Evolutionary conservation across 2,329 filamentous ascomycete species (phyloP).

Genomic region (Penicillium frequentans): DNA sequence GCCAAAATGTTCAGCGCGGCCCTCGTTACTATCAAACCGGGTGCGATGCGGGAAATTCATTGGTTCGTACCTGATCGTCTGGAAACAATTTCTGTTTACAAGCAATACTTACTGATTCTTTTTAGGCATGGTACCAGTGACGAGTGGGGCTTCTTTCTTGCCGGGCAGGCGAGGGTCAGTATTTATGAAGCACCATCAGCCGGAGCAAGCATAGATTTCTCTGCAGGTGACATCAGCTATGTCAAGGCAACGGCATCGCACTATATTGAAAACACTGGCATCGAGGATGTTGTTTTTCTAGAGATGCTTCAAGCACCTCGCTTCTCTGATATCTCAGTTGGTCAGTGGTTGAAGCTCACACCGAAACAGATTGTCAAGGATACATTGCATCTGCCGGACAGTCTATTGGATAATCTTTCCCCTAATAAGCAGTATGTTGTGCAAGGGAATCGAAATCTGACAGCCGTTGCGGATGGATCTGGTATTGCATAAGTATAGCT

Average conservation of each 20-base stretch:
- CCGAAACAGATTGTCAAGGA: slow-evolving; percentile 7
- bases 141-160: slow-evolving; percentile 9
- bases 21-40: slow-evolving; percentile 7
- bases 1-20: slow-evolving; percentile 4
- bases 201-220: slow-evolving; percentile 4
- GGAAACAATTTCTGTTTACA: not conserved
- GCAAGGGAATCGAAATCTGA: slow-evolving; percentile 1
- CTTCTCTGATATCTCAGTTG: slow-evolving; percentile 6
- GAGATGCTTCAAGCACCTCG: slow-evolving; percentile 4
- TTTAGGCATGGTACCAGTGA: slow-evolving; percentile 7
- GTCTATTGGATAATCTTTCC: slow-evolving; percentile 5
- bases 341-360: slow-evolving; percentile 8
- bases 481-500: not conserved
- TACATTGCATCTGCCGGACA: slow-evolving; percentile 5
- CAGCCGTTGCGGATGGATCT: not conserved
- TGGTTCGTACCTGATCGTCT: not conserved
- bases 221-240: slow-evolving; percentile 5
- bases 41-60: slow-evolving; percentile 6
- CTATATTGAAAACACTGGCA: slow-evolving; percentile 8
- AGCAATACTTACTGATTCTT: not conserved
- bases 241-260: slow-evolving; percentile 1
- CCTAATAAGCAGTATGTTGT: slow-evolving; percentile 7
- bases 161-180: slow-evolving; percentile 2
- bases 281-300: slow-evolving; percentile 4
- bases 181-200: slow-evolving; percentile 3